Evolutionary conservation across 257 asterid genomes (phyloP).

Genomic region (Agastache rugosa): DNA sequence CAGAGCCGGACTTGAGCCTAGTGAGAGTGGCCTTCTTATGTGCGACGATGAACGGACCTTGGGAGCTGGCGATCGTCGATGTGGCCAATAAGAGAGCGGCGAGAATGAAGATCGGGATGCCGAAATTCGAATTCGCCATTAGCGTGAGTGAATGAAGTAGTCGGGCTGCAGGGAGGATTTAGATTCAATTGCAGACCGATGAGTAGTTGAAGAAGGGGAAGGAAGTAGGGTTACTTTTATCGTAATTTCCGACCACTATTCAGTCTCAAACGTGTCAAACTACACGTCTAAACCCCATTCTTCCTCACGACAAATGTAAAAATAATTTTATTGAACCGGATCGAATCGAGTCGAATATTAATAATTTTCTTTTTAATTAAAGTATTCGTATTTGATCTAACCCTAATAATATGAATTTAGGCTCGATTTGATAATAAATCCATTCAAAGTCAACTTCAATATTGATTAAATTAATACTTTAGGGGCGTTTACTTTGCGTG

Average conservation of each 20-base stretch:
- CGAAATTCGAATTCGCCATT: slow-evolving; percentile 48
- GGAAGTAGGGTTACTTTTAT: slow-evolving; percentile 31
- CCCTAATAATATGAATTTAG: background rate
- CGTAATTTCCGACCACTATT: slow-evolving; percentile 34
- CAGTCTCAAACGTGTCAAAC: slow-evolving; percentile 36
- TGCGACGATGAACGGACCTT: slow-evolving; percentile 79
- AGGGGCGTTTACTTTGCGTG: too few relatives aligned
- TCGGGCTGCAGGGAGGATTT: background rate
- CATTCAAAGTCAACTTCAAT: too few relatives aligned
- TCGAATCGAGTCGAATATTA: too few relatives aligned
- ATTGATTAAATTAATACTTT: too few relatives aligned
- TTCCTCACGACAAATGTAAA: slow-evolving; percentile 29
- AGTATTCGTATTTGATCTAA: background rate
- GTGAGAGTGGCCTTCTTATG: slow-evolving; percentile 84
- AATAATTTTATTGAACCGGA: background rate
- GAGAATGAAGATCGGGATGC: slow-evolving; percentile 39
- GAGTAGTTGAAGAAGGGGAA: slow-evolving; percentile 12
- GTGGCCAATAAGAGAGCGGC: slow-evolving; percentile 40
- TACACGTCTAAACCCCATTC: background rate
- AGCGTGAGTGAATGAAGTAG: slow-evolving; percentile 11
- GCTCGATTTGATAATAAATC: too few relatives aligned
- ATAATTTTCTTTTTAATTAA: too few relatives aligned
- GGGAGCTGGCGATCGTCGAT: slow-evolving; percentile 57
- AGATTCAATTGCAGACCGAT: slow-evolving; percentile 31
- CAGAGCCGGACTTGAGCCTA: slow-evolving; percentile 74